Base-by-base conservation (phyloP, 1,139 yeast species). In the Wickerhamomyces sp. region DNA sequence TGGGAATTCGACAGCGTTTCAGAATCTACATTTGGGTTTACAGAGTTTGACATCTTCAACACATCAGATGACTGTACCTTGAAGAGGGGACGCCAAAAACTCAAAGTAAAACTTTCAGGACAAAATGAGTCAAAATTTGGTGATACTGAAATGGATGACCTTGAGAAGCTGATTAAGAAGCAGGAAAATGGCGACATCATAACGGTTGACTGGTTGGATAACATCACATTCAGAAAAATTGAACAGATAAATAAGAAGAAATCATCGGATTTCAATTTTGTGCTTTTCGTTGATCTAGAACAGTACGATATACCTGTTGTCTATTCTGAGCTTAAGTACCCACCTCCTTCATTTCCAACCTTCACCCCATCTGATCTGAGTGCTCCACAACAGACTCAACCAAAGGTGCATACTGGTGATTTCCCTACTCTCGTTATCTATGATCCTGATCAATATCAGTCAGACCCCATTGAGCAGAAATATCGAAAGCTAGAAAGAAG, bases 401-500 rank as follows among this genome's bases (percentile, higher is more conserved):
- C 66, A 37, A 60, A 63, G 43, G 56, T 68, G 39, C 43, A 60
- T 60, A 49, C 64, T 53, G 49, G 73, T 54, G 51, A 59, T 55
- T 53, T 52, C 35, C 69, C 75, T 3, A 67, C 77, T 26, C 62
- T 75, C 51, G 72, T 73, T 40, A 72, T 79, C 27, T 79, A 76
- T 59, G 89, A 82, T 60, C 86, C 89, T 0, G 91, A 84, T 51
- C 80, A 77, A 55, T 72, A 70, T 48, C 67, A 72, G 14, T 79
- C 75, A 48, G 95, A 90, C 57, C 96, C 96, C 0, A 83, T 93
- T 18, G 99, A 93, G 60, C 76, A 81, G 51, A 94, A 93, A 61
- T 89, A 85, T 60, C 80, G 95, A 53, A 80, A 84, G 50, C 66
- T 93, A 42, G 95, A 90, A 53, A 82, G 98, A 64, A 79, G 87